These are phyloP conservation scores for Cryphonectria nitschkei DNA, from an alignment of 2,329 filamentous ascomycete species.

Conservation along the genomic window DNA sequence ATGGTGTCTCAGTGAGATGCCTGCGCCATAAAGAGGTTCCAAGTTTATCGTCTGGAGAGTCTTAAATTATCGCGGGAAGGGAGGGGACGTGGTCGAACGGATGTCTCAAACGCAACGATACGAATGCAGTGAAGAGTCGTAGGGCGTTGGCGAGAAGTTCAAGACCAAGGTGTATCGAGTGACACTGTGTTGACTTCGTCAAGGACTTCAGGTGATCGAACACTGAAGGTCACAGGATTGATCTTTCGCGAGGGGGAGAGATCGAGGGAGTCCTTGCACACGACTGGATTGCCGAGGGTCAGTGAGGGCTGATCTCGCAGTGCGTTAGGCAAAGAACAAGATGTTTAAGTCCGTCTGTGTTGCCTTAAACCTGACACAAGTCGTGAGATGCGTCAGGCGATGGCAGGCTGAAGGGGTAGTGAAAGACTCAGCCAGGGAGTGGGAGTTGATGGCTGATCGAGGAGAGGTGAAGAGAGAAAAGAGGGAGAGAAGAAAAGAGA, in stretches of 20 bases:
- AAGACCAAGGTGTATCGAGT: background rate
- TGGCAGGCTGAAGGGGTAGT: slow-evolving; percentile 15
- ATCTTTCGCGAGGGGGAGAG: slow-evolving; percentile 8
- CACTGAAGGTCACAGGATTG: background rate
- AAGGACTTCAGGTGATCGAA: background rate
- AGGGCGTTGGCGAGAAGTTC: slow-evolving; percentile 3
- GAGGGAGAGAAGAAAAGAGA: background rate
- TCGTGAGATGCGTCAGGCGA: slow-evolving; percentile 21
- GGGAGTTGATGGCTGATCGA: slow-evolving; percentile 6
- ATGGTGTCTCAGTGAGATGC: slow-evolving; percentile 40
- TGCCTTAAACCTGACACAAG: slow-evolving; percentile 21
- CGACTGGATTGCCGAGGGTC: slow-evolving; percentile 21
- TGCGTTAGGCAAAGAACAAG: slow-evolving; percentile 8
- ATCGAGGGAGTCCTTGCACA: slow-evolving; percentile 25
- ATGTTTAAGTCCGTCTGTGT: slow-evolving; percentile 15
- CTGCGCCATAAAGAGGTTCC: slow-evolving; percentile 42
- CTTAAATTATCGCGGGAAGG: background rate
- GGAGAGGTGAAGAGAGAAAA: background rate
- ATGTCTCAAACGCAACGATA: slow-evolving; percentile 11
- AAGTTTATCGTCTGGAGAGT: slow-evolving; percentile 18
- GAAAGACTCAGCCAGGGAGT: slow-evolving; percentile 6
- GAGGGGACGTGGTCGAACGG: slow-evolving; percentile 13
- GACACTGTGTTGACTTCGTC: background rate
- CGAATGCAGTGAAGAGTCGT: slow-evolving; percentile 13
- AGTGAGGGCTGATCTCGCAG: slow-evolving; percentile 18